These are phyloP conservation scores for Crithidia sp. DNA, from an alignment of 208 protist species.

Conservation along the genomic window DNA sequence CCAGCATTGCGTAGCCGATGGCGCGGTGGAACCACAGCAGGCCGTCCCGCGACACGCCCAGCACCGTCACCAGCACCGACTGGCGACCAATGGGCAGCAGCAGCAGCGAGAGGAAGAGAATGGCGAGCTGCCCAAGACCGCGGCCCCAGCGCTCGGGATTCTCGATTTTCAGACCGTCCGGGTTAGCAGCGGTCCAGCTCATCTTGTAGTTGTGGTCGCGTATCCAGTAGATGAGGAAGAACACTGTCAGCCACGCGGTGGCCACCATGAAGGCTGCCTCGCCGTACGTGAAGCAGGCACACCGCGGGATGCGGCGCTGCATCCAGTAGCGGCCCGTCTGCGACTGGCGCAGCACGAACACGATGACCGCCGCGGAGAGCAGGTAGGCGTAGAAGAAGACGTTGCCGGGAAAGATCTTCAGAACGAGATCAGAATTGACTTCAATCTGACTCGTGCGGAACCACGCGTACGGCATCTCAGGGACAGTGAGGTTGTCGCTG, in stretches of 20 bases:
- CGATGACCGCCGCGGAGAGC: constrained; percentile 27
- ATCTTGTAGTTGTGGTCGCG: constrained; percentile 69
- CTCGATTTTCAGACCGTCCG: neutral
- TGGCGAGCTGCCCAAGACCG: constrained; percentile 59
- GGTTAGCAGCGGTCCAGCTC: constrained; percentile 11
- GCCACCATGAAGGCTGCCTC: constrained; percentile 34
- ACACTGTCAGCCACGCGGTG: constrained; percentile 32
- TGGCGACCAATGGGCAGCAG: constrained; percentile 56
- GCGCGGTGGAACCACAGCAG: constrained; percentile 63
- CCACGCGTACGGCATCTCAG: constrained; percentile 53
- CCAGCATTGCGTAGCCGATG: constrained; percentile 42
- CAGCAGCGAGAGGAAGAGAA: constrained; percentile 62
- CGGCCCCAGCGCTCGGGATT: constrained; percentile 50
- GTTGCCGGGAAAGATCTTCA: constrained; percentile 73
- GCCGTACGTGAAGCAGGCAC: constrained; percentile 27
- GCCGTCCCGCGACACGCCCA: constrained; percentile 61
- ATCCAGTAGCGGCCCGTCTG: constrained; percentile 23
- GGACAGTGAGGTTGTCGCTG: constrained; percentile 21
- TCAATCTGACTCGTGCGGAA: constrained; percentile 43
- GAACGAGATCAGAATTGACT: constrained; percentile 26
- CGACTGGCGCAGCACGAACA: constrained; percentile 35
- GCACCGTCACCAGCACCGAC: constrained; percentile 49
- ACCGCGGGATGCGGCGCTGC: constrained; percentile 24
- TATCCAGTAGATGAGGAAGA: constrained; percentile 72
- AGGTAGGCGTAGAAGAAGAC: constrained; percentile 67